A percentile compares a stretch with the other conserved stretches of the same genome.
These are phyloP conservation scores for Arthrobotrys sphaeroides DNA, from an alignment of 2,329 filamentous ascomycete species.

Conservation along the genomic window DNA sequence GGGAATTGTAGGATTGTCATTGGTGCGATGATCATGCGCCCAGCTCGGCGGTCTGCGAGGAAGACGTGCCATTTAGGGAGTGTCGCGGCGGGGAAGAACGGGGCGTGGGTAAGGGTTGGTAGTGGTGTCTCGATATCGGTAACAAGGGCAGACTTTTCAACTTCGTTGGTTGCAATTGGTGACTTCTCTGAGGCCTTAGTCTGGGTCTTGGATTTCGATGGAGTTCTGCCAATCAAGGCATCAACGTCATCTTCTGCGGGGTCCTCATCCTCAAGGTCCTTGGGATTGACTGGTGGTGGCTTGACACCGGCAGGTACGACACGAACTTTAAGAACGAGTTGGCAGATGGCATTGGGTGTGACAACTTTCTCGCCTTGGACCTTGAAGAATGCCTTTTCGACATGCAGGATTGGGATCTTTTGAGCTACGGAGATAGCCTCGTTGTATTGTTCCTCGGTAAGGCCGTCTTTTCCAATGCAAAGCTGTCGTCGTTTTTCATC, in stretches of 20 bases:
- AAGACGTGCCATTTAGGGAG: conserved; percentile 94
- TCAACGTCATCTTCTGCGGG: conserved; percentile 92
- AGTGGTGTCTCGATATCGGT: conserved; percentile 66
- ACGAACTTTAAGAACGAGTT: conserved; percentile 92
- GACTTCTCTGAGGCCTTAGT: conserved; percentile 72
- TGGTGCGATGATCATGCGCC: conserved; percentile 94
- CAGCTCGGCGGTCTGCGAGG: conserved; percentile 90
- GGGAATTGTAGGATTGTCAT: conserved; percentile 93
- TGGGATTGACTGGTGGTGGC: conserved; percentile 77
- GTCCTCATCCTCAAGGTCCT: conserved; percentile 89
- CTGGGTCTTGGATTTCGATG: conserved; percentile 69
- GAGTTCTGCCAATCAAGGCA: conserved; percentile 78
- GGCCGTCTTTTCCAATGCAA: conserved; percentile 74
- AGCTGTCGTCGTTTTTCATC: conserved; percentile 77
- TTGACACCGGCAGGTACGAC: conserved; percentile 86
- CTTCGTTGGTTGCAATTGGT: conserved; percentile 66
- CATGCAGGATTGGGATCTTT: conserved; percentile 82
- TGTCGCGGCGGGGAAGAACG: conserved; percentile 88
- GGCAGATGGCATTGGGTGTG: conserved; percentile 89
- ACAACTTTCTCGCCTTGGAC: conserved; percentile 93
- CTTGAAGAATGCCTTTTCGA: conserved; percentile 98
- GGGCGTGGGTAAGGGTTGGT: conserved; percentile 87
- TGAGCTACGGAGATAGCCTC: conserved; percentile 78
- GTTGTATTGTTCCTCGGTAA: conserved; percentile 80
- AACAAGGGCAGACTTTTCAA: conserved; percentile 64